Evolutionary conservation across 345 rosid genomes (phyloP).

Genomic region (Gossypium sturtianum): DNA sequence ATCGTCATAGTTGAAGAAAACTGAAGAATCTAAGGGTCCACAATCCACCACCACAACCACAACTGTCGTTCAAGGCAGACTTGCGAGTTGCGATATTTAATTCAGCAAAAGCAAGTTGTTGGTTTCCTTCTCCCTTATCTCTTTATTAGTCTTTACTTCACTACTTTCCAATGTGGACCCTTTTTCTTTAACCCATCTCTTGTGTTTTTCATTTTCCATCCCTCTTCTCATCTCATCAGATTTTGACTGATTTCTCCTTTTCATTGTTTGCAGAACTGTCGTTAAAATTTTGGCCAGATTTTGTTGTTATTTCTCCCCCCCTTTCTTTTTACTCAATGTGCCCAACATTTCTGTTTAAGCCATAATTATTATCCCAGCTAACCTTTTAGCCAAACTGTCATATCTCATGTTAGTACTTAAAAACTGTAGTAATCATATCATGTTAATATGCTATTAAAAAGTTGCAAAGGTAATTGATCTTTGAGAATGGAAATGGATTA

Average conservation of each 20-base stretch:
- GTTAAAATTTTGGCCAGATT: neutral
- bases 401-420: neutral
- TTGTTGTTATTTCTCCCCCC: neutral
- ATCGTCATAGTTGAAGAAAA: neutral
- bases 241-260: neutral
- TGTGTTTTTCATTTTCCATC: neutral
- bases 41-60: neutral
- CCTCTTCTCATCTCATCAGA: conserved; percentile 16
- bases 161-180: conserved; percentile 15
- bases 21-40: conserved; percentile 12
- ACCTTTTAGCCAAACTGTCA: neutral
- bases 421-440: conserved; percentile 9
- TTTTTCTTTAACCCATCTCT: neutral
- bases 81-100: conserved; percentile 10
- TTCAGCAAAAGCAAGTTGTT: conserved; percentile 10
- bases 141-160: neutral
- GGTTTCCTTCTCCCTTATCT: neutral
- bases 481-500: conserved; percentile 24
- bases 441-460: neutral
- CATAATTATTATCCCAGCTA: conserved; percentile 18
- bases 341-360: conserved; percentile 2
- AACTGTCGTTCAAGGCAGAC: neutral
- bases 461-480: conserved; percentile 20
- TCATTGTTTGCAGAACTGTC: neutral
- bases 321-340: conserved; percentile 7